phyloP scores from a whole-genome alignment of 2,329 filamentous ascomycete species.

The Paecilomyces niveus region DNA sequence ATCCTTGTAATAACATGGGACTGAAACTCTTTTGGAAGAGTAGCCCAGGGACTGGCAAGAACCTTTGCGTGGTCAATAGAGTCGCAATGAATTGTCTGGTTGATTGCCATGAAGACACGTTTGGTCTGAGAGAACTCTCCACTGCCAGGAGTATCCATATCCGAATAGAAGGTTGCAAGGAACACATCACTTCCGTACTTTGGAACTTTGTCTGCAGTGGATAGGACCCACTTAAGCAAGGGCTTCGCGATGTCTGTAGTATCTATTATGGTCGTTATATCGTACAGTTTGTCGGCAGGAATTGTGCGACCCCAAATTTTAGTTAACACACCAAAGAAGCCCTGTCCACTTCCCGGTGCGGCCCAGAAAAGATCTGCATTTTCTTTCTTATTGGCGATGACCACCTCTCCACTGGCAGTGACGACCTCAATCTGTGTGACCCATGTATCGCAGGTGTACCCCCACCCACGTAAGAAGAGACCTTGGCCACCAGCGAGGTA shows the following conservation, averaged over 20 bases:
- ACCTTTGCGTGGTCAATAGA: neutral
- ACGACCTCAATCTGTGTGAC: conserved; percentile 22
- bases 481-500: conserved; percentile 21
- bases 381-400: conserved; percentile 23
- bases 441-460: conserved; percentile 14
- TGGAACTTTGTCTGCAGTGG: neutral
- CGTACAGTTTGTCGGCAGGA: neutral
- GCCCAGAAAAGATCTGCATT: conserved; percentile 37
- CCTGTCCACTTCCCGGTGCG: conserved; percentile 20
- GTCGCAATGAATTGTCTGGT: neutral
- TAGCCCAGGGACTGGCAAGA: neutral
- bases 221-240: neutral
- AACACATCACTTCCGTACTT: neutral
- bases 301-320: neutral
- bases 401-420: conserved; percentile 30
- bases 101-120: neutral
- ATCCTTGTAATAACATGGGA: neutral
- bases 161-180: neutral
- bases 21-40: neutral
- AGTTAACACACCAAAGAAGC: neutral
- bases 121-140: neutral
- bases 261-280: neutral
- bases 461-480: conserved; percentile 21
- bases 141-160: neutral
- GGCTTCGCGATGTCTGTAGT: neutral